Base-by-base conservation (phyloP, 371 early-diverging fungal species). In the Mortierella sp. region DNA sequence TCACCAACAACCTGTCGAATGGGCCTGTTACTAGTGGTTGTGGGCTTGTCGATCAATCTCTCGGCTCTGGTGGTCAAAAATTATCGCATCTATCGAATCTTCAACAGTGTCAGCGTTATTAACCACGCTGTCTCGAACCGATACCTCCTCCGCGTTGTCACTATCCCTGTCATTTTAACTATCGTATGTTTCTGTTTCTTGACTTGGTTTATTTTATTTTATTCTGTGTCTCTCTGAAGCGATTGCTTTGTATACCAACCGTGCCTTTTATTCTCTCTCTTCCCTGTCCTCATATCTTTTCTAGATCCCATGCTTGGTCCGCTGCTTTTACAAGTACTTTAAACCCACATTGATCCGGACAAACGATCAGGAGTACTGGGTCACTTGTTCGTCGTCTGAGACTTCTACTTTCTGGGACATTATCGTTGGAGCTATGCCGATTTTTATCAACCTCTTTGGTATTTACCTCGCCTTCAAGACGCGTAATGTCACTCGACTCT, bases 71-170 rank as follows among this genome's bases (percentile, higher is more conserved):
- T 92, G 44, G 90, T 91, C 65, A 93, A 93, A 76, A 93, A 91
- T 52, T 93, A 91, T 76, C 88, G 91, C 5, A 91, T 93, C 63
- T 93, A 92, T 54, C 88, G 92, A 26, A 91, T 93, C 21, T 93
- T 92, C 65, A 93, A 93, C 50, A 91, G 79, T 47, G 80, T 77
- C 47, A 82, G 80, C 31, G 70, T 79, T 54, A 82, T 82, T 48
- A 85, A 82, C 52, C 86, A 85, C 65, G 82, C 80, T 5, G 82
- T 85, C 31, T 82, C 82, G 9, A 85, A 79, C 72, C 58, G 60
- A 7, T 82, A 82, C 45, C 70, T 85, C 7, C 73, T 85, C 9
- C 76, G 82, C 10, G 82, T 82, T 0, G 72, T 82, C 38, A n/a
- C 78, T 10, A 31, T 85, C 10, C 82, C 82, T n/a, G 82, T 85